Conservation (phyloP, 768 basidiomycete genomes). For the Mycena indigotica region DNA sequence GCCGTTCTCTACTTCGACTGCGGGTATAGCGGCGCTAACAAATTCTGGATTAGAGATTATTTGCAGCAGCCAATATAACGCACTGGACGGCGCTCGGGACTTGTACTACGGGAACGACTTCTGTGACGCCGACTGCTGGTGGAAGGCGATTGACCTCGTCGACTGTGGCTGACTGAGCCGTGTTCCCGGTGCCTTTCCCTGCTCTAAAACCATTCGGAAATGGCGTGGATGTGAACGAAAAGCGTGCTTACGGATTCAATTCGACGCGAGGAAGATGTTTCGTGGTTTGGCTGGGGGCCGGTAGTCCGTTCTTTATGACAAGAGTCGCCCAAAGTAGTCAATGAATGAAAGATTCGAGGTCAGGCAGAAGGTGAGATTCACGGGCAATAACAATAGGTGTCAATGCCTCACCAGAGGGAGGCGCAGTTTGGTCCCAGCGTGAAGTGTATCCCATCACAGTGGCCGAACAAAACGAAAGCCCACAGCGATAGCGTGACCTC, state of each 20-base stretch:
- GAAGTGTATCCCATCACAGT: conserved; percentile 16
- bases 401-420: conserved; percentile 16
- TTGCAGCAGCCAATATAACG: conserved; percentile 5
- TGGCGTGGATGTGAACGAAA: not conserved
- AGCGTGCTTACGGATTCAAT: not conserved
- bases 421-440: conserved; percentile 17
- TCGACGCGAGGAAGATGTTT: not conserved
- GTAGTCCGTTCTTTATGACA: not conserved
- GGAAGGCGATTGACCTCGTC: not conserved
- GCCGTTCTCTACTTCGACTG: conserved; percentile 11
- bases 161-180: not conserved
- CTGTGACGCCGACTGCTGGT: not conserved
- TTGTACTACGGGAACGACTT: not conserved
- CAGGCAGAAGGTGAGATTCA: conserved; percentile 11
- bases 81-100: not conserved
- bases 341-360: not conserved
- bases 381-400: not conserved
- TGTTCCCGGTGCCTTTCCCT: not conserved
- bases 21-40: conserved; percentile 3
- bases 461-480: no score
- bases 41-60: not conserved
- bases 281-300: not conserved
- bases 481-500: not conserved
- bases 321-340: not conserved
- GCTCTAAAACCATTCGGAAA: not conserved